These are phyloP conservation scores for Trametes versicolor DNA, from an alignment of 1,284 basidiomycete species.

Conservation along the genomic window DNA sequence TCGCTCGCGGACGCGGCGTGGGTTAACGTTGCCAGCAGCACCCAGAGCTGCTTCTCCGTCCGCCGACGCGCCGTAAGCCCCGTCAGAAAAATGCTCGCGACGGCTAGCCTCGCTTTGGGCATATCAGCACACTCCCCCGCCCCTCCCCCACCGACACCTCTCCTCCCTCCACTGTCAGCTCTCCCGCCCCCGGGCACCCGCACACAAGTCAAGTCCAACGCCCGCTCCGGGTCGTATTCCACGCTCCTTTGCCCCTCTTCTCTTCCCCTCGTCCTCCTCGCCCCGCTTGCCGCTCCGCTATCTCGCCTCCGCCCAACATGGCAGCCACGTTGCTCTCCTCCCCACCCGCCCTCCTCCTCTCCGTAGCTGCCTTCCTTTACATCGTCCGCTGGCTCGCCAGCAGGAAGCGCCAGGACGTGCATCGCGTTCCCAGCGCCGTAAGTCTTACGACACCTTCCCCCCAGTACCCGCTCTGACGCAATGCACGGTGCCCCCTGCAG, in stretches of 20 bases:
- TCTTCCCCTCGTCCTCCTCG: conserved; percentile 11
- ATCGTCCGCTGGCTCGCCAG: conserved; percentile 31
- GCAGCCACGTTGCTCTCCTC: conserved; percentile 26
- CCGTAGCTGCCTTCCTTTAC: conserved; percentile 32
- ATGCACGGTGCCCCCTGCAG: conserved; percentile 27
- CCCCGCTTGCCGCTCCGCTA: conserved; percentile 10
- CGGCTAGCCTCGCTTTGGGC: conserved; percentile 22
- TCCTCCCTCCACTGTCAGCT: conserved; percentile 3
- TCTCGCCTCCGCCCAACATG: conserved; percentile 23
- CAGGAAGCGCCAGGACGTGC: conserved; percentile 31
- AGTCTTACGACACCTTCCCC: conserved; percentile 19
- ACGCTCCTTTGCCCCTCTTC: conserved; percentile 20
- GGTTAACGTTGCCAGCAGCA: conserved; percentile 2
- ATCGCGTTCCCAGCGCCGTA: conserved; percentile 35
- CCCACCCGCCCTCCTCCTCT: conserved; percentile 28
- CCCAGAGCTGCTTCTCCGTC: conserved; percentile 16
- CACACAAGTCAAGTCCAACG: conserved; percentile 1
- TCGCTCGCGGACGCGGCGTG: not conserved
- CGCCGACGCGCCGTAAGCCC: conserved; percentile 25
- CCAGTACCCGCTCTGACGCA: conserved; percentile 4
- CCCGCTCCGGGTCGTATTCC: conserved; percentile 20
- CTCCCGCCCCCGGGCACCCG: not conserved
- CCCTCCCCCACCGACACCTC: conserved; percentile 5
- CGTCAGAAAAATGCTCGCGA: conserved; percentile 16
- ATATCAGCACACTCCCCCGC: conserved; percentile 16